Evolutionary conservation across 2,329 filamentous ascomycete species (phyloP), one percentile per base, ranked within the genome.

Genomic region (Fusarium tuaranense): DNA sequence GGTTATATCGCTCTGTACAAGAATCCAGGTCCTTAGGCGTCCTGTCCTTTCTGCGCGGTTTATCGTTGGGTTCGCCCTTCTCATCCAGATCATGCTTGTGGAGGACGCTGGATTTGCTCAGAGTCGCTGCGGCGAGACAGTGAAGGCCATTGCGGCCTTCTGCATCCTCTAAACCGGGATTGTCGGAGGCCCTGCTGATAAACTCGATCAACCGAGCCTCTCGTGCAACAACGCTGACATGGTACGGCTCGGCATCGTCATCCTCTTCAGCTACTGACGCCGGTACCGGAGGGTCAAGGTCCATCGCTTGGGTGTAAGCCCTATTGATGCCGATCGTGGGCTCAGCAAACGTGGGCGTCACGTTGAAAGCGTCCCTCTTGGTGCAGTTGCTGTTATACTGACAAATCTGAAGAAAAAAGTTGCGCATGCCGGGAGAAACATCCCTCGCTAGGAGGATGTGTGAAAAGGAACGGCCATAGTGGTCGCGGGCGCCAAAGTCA

Each of bases 121-220:
- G 80, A n/a, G 85, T 85, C 8, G 86, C 88, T 69, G 87, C 85
- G 3, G 89, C 89, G n/a, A 91, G 85, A 70, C 88, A 90, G 73
- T 91, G 89, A 18, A 91, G 82, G 10, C 86, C 88, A 69, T 91
- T 91, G 25, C 88, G 86, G 7, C 89, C 89, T 7, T 85, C 78
- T 48, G 83, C 39, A 55, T 82, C 79, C 48, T 84, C 79, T 1
- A 73, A 38, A 0, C 13, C 25, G 0, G 80, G 80, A 4, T 79
- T 60, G 0, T 41, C 7, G 1, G 57, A 53, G 1, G 80, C 79
- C 7, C 38, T 27, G 1, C 61, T 62, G 6, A 81, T 70, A 7
- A 74, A 72, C 13, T 71, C 51, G 5, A 84, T 48, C 14, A 81
- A 68, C 18, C 65, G 71, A 9, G 75, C 70, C 32, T 81, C 71